A percentile compares a stretch with the other conserved stretches of the same genome.
phyloP scores from a whole-genome alignment of 208 protist species.

The Giardia duodenalis region DNA sequence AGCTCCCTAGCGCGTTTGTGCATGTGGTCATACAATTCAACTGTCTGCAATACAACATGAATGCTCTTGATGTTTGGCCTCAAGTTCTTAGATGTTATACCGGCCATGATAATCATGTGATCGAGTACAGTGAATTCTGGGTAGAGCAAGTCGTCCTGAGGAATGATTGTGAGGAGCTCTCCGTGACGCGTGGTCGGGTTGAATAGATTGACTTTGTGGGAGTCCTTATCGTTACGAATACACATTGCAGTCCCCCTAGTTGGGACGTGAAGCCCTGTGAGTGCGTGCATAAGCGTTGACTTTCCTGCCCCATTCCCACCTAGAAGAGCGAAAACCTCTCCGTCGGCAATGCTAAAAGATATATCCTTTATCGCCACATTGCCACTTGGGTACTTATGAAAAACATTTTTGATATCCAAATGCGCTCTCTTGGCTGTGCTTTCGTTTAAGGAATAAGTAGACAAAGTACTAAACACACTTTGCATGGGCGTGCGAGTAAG shows the following conservation, averaged over 20 bases:
- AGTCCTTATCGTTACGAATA: neutral
- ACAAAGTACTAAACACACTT: too few species aligned
- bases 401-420: neutral
- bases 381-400: neutral
- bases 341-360: neutral
- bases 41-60: neutral
- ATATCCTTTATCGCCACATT: neutral
- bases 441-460: too few species aligned
- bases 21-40: neutral
- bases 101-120: neutral
- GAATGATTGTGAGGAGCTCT: neutral
- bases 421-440: too few species aligned
- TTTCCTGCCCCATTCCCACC: conserved; percentile 1
- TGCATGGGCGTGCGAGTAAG: too few species aligned
- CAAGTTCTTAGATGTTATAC: neutral
- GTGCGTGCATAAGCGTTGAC: neutral
- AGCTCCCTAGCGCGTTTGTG: neutral
- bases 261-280: neutral
- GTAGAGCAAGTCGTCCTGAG: conserved; percentile 13
- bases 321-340: conserved; percentile 8
- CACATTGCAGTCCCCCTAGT: neutral
- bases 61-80: neutral
- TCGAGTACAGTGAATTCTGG: conserved; percentile 6
- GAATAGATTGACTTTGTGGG: neutral
- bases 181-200: neutral